Base-by-base conservation (phyloP, 176 grass and related monocot species). In the Urochloa ruziziensis region DNA sequence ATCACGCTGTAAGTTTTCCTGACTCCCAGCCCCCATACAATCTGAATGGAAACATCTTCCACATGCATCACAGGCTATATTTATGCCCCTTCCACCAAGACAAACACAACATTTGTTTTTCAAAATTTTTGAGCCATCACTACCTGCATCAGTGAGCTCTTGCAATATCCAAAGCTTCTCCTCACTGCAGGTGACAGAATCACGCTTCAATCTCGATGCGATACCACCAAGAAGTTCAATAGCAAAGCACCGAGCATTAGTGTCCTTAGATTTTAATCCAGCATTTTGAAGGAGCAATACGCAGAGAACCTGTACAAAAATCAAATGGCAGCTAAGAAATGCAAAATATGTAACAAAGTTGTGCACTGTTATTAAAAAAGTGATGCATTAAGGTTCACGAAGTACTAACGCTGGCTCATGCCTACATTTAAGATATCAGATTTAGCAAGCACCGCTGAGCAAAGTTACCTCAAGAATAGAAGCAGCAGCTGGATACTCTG, bases 241-340 rank as follows among this genome's bases (percentile, higher is more conserved):
- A 84, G 97, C 97, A 88, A 99, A 88, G 83, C 97, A 99, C 52
- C 97, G 97, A 62, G 86, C 97, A 79, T 91, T 87, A 70, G 81
- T 87, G 66, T 96, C 97, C 86, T 99, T 96, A 23, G 93, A 94
- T 81, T 96, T 91, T 83, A 99, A 92, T 54, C 97, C 93, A 81
- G 91, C 93, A 94, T 99, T 99, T 82, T 95, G 91, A 70, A 99
- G 97, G 42, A 99, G 66, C 86, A 99, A 92, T 25, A 99, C 93
- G 82, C 97, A 99, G 23, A 99, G 88, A 92, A 96, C 88, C 97
- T 99, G 85, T 82, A 75, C 49, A 89, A 52, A 77, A 19, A 62
- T 73, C 21, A 65, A 81, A 79, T 68, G 65, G 72, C 33, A 62
- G 48, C 48, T 51, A 15, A 42, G 67, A 37, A 82, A 79, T 49